Evolutionary conservation across 148 eudicot genomes (phyloP).

Genomic region (Amaranthus hypochondriacus): DNA sequence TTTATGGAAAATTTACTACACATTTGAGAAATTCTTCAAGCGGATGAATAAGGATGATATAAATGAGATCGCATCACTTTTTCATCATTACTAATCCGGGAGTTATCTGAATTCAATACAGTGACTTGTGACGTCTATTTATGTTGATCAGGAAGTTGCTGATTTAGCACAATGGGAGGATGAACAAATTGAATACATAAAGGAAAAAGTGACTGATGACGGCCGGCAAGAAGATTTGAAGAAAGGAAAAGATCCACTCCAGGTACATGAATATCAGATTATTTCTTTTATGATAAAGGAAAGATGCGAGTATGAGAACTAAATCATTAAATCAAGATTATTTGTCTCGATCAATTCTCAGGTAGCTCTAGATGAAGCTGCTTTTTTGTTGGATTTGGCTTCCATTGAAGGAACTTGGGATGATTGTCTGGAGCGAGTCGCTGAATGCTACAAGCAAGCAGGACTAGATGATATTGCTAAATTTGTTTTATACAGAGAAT

Average conservation of each 20-base stretch:
- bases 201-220: slow-evolving; percentile 85
- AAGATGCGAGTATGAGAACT: too few relatives aligned
- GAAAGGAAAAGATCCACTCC: slow-evolving; percentile 90
- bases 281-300: background rate
- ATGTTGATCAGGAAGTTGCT: slow-evolving; percentile 72
- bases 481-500: slow-evolving; percentile 68
- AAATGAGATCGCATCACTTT: background rate
- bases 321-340: too few relatives aligned
- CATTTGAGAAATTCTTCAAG: background rate
- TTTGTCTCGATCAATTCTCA: slow-evolving; percentile 17
- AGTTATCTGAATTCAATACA: background rate
- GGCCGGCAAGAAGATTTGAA: slow-evolving; percentile 78
- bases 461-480: slow-evolving; percentile 72
- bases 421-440: slow-evolving; percentile 55
- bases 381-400: slow-evolving; percentile 90
- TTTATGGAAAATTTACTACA: background rate
- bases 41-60: background rate
- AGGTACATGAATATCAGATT: slow-evolving; percentile 36
- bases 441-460: slow-evolving; percentile 78
- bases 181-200: slow-evolving; percentile 89
- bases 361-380: slow-evolving; percentile 95
- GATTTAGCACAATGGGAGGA: slow-evolving; percentile 94
- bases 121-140: background rate
- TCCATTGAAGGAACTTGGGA: slow-evolving; percentile 92
- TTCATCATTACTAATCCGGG: background rate